Evolutionary conservation across 2,329 filamentous ascomycete genomes (phyloP).

Genomic region (Phaeomoniella chlamydospora): DNA sequence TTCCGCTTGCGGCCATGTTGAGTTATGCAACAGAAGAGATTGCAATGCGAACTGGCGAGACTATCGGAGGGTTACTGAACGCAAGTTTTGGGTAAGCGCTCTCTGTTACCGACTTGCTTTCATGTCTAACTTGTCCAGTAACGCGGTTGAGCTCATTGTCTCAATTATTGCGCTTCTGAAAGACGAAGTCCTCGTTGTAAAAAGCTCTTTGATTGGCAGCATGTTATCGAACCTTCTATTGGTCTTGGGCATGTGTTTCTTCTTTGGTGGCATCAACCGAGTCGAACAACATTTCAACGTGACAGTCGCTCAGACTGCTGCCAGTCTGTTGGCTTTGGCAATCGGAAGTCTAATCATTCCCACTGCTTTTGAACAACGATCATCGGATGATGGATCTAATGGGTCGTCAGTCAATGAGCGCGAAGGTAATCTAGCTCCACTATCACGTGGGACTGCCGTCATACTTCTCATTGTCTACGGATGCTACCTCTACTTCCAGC

Average conservation of each 20-base stretch:
- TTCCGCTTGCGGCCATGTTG: conserved; percentile 76
- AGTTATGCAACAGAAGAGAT: conserved; percentile 84
- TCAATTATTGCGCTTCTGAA: conserved; percentile 69
- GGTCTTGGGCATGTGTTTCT: conserved; percentile 88
- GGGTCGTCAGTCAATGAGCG: not conserved
- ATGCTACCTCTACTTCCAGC: conserved; percentile 78
- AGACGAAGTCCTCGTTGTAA: conserved; percentile 78
- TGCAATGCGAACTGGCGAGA: conserved; percentile 56
- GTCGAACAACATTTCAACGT: conserved; percentile 81
- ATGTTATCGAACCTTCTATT: conserved; percentile 79
- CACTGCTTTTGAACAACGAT: conserved; percentile 28
- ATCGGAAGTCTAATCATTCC: conserved; percentile 78
- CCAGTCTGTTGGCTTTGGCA: conserved; percentile 63
- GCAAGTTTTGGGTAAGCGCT: conserved; percentile 56
- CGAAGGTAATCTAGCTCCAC: conserved; percentile 5
- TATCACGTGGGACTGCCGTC: conserved; percentile 39
- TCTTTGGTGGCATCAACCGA: conserved; percentile 66
- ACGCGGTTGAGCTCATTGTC: conserved; percentile 81
- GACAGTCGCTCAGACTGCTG: conserved; percentile 78
- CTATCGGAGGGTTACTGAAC: conserved; percentile 74
- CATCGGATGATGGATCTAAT: not conserved
- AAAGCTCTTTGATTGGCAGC: conserved; percentile 77
- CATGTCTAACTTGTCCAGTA: conserved; percentile 18
- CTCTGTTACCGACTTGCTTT: not conserved
- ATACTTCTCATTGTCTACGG: conserved; percentile 75